phyloP scores from a whole-genome alignment of 2,329 filamentous ascomycete genomes.

The Trichoderma lentiforme region DNA sequence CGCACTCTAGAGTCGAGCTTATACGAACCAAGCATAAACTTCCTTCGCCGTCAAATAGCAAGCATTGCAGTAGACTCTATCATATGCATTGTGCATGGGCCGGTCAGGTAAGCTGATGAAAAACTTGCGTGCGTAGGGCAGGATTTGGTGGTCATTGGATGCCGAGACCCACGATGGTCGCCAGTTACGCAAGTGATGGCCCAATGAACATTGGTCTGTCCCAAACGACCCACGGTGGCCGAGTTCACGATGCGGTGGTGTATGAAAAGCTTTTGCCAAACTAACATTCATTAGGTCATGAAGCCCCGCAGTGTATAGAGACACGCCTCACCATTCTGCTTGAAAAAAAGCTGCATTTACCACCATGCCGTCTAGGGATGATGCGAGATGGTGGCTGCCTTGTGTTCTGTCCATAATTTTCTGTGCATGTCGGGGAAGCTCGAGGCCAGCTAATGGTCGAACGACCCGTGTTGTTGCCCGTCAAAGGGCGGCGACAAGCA shows the following conservation, averaged over 20 bases:
- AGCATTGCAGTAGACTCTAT: background rate
- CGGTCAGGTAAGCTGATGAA: constrained; percentile 17
- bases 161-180: constrained; percentile 16
- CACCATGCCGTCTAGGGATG: background rate
- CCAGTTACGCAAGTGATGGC: constrained; percentile 9
- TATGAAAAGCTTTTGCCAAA: constrained; percentile 19
- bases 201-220: constrained; percentile 9
- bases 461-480: background rate
- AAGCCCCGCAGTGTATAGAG: constrained; percentile 18
- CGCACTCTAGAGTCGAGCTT: background rate
- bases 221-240: constrained; percentile 11
- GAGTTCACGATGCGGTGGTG: constrained; percentile 19
- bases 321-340: constrained; percentile 13
- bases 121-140: constrained; percentile 14
- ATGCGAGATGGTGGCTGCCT: constrained; percentile 11
- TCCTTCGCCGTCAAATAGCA: background rate
- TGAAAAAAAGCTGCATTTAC: background rate
- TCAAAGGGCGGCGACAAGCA: background rate
- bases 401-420: background rate
- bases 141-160: constrained; percentile 16
- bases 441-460: background rate
- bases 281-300: constrained; percentile 13
- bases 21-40: background rate
- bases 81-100: constrained; percentile 6
- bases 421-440: background rate